Evolutionary conservation across 2,329 filamentous ascomycete species (phyloP).

Genomic region (Rhexocercosporidium sp.): DNA sequence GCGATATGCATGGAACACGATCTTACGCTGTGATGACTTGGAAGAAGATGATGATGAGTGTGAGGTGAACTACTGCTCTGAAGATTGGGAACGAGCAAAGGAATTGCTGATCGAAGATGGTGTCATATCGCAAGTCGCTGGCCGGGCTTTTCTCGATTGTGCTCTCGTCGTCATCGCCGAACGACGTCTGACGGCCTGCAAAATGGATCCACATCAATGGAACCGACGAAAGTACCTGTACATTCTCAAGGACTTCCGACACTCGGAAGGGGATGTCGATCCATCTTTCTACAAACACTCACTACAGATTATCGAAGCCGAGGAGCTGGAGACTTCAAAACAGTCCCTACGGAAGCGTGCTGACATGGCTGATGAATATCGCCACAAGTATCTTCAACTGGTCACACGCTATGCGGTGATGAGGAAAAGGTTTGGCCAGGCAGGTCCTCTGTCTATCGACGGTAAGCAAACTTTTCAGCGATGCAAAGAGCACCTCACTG

Average conservation of each 20-base stretch:
- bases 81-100: conserved; percentile 29
- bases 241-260: conserved; percentile 30
- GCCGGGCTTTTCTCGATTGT: conserved; percentile 27
- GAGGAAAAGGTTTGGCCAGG: neutral
- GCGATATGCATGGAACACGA: conserved; percentile 20
- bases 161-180: conserved; percentile 30
- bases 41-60: conserved; percentile 5
- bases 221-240: conserved; percentile 23
- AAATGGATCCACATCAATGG: conserved; percentile 4
- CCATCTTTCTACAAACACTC: conserved; percentile 31
- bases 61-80: conserved; percentile 15
- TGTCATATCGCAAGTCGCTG: conserved; percentile 20
- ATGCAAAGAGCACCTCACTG: neutral
- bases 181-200: conserved; percentile 23
- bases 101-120: conserved; percentile 19
- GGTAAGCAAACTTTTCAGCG: neutral
- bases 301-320: conserved; percentile 27
- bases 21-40: conserved; percentile 12
- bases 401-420: conserved; percentile 5
- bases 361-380: conserved; percentile 22
- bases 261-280: conserved; percentile 21
- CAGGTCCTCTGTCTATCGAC: neutral
- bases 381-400: conserved; percentile 29
- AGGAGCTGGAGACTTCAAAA: conserved; percentile 16
- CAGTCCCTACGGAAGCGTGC: neutral